Conservation (phyloP, 2,329 filamentous ascomycete genomes). For the Thielaviopsis cerberus region DNA sequence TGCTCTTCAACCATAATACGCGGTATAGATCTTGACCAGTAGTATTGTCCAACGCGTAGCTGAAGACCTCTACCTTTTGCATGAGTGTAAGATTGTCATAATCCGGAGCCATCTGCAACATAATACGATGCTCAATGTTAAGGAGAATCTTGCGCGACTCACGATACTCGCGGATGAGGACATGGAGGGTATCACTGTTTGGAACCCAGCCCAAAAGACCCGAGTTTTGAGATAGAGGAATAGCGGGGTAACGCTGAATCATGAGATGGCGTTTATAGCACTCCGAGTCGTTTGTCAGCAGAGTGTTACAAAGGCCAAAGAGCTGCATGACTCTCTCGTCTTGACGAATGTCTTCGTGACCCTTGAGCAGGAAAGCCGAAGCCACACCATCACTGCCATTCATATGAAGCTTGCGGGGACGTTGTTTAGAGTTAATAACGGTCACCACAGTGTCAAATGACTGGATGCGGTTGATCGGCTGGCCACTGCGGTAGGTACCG, state of each 20-base stretch:
- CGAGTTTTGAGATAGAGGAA: slow-evolving; percentile 88
- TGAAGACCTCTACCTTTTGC: slow-evolving; percentile 99
- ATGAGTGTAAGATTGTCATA: slow-evolving; percentile 97
- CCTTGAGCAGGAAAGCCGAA: slow-evolving; percentile 85
- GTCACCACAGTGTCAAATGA: slow-evolving; percentile 79
- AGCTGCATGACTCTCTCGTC: slow-evolving; percentile 99
- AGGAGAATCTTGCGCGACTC: slow-evolving; percentile 93
- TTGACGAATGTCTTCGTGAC: slow-evolving; percentile 97
- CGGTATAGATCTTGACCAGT: slow-evolving; percentile 97
- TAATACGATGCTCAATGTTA: slow-evolving; percentile 98
- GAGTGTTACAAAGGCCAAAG: slow-evolving; percentile 91
- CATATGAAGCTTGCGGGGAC: slow-evolving; percentile 73
- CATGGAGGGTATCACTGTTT: slow-evolving; percentile 92
- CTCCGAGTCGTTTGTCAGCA: slow-evolving; percentile 83
- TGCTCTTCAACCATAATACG: slow-evolving; percentile 95
- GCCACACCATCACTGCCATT: slow-evolving; percentile 73
- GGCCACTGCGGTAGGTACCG: slow-evolving; percentile 69
- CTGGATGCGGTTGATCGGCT: slow-evolving; percentile 63
- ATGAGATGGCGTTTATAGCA: slow-evolving; percentile 93
- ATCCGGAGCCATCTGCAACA: slow-evolving; percentile 98
- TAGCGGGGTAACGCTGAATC: slow-evolving; percentile 91
- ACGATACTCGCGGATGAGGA: slow-evolving; percentile 90
- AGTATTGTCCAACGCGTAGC: slow-evolving; percentile 96
- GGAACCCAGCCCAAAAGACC: slow-evolving; percentile 91
- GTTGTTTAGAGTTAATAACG: slow-evolving; percentile 93